Evolutionary conservation across 2,329 filamentous ascomycete genomes (phyloP).

Genomic region (Diplocarpon rosae): DNA sequence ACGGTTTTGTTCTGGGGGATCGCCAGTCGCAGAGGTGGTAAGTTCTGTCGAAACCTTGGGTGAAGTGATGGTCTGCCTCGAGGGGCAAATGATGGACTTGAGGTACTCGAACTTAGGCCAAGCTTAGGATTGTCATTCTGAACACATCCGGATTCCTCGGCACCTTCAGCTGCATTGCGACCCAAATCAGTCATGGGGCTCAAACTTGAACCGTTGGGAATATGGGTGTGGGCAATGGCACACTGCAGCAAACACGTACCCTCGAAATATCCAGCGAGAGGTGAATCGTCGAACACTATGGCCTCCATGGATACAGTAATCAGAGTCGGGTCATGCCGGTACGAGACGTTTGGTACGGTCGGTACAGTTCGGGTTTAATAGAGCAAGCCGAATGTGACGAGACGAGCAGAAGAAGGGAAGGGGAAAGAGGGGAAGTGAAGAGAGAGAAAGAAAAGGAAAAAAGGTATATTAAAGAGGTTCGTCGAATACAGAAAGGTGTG

Average conservation of each 20-base stretch:
- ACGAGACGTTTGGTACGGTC: too few relatives aligned
- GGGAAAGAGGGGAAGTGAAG: background rate
- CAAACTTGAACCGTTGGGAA: constrained; percentile 1
- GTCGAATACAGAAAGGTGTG: background rate
- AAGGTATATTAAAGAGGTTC: background rate
- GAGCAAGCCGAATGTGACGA: background rate
- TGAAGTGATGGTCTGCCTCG: constrained; percentile 43
- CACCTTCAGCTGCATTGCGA: constrained; percentile 32
- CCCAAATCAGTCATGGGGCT: constrained; percentile 2
- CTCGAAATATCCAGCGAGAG: constrained; percentile 81
- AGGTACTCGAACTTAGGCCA: constrained; percentile 18
- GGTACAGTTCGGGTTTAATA: too few relatives aligned
- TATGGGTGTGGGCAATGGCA: background rate
- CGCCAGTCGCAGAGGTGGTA: constrained; percentile 34
- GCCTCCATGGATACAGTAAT: constrained; percentile 57
- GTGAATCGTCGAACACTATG: constrained; percentile 75
- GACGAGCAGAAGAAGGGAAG: background rate
- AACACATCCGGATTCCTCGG: constrained; percentile 29
- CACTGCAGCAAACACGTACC: constrained; percentile 37
- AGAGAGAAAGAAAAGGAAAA: background rate
- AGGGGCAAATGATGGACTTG: constrained; percentile 38
- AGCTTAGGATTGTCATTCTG: constrained; percentile 9
- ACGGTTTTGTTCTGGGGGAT: constrained; percentile 32
- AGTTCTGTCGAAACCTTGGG: constrained; percentile 41
- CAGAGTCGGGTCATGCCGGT: background rate